Evolutionary conservation across 345 rosid species (phyloP).

Genomic region (Eucalyptus sp.): DNA sequence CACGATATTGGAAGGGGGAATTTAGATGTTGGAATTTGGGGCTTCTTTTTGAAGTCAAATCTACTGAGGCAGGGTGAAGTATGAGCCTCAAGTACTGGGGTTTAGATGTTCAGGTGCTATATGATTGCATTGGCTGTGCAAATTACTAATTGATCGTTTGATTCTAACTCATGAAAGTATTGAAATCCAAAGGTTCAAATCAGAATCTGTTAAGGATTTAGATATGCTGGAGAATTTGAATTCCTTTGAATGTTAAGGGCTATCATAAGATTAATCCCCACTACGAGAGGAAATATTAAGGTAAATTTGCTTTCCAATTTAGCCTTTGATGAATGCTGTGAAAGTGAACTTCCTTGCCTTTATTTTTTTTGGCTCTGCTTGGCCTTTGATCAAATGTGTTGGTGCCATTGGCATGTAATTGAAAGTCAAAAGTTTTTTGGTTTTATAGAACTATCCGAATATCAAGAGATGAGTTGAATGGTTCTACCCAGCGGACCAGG

Average conservation of each 20-base stretch:
- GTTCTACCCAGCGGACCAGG: slow-evolving; percentile 14
- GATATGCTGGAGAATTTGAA: neutral
- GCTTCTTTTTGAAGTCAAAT: neutral
- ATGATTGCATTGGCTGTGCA: neutral
- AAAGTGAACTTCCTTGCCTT: neutral
- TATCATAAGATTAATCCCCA: neutral
- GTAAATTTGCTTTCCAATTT: neutral
- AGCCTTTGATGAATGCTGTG: neutral
- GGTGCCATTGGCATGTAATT: neutral
- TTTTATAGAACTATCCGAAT: slow-evolving; percentile 17
- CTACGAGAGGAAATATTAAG: neutral
- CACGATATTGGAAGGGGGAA: neutral
- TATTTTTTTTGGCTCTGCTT: neutral
- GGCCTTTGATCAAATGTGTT: neutral
- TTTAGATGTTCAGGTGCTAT: neutral
- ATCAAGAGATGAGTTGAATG: slow-evolving; percentile 10
- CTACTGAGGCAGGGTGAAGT: neutral
- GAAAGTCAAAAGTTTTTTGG: neutral
- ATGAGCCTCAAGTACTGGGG: neutral
- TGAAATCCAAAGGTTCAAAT: neutral
- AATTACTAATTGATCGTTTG: neutral
- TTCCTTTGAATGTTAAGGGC: neutral
- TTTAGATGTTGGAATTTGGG: neutral
- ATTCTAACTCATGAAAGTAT: neutral
- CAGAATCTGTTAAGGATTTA: neutral